Base-by-base conservation (phyloP, 148 eudicot species). In the Polygonum aviculare region DNA sequence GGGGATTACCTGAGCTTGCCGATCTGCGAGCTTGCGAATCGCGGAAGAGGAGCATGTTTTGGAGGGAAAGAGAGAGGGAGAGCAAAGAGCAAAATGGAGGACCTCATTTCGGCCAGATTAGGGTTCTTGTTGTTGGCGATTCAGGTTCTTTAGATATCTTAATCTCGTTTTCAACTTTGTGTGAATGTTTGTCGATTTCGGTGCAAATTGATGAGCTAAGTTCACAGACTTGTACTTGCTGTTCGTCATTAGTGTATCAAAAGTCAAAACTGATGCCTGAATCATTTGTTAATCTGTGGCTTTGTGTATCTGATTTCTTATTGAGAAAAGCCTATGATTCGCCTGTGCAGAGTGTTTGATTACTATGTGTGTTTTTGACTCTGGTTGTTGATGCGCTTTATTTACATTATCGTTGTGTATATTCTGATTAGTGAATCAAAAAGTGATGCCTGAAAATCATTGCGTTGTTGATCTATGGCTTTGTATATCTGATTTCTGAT, bases 391-490 rank as follows among this genome's bases (percentile, higher is more conserved):
- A 1, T 60, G 2, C 31, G 31, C 31, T 45, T 12, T 69, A 19
- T 44, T 72, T 7, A 72, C 48, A 39, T 10, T 44, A 2, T 26
- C 31, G 1, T 72, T 33, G 75, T 22, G 31, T 60, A 26, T 79
- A 7, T 80, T 85, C 80, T 76, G 72, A 12, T 16, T 74, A 89
- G 93, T 26, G 31, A 26, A 26, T 26, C 31, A 26, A 26, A 26
- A 26, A 1, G 0, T 26, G 31, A 26, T 26, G 31, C 31, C 31
- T 26, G 31, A 26, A 26, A 51, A 51, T 51, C n/a, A 51, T 51
- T 51, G 55, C 55, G 55, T 51, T 51, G n/a, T 51, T 51, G 55
- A 51, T 51, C 55, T 51, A n/a, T 51, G 10, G 55, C 55, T 51
- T 51, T 51, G 55, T 51, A 18, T 16, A 14, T 51, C 55, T 51